Conservation (phyloP, 441 rosid species). For the Biscutella auriculata region DNA sequence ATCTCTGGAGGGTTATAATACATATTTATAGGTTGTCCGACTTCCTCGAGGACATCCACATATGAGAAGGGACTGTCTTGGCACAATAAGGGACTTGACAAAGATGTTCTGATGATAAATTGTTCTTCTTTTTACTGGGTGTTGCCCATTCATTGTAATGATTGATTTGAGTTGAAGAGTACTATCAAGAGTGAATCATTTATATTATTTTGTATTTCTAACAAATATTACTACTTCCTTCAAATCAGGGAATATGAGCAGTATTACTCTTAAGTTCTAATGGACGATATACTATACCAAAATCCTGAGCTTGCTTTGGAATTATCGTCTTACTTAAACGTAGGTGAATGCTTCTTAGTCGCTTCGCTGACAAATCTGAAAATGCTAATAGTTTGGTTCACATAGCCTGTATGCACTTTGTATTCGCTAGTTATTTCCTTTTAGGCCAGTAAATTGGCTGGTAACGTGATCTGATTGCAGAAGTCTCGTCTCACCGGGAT, state of each 20-base stretch:
- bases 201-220: background rate
- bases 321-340: background rate
- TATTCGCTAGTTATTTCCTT: background rate
- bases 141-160: background rate
- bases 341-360: background rate
- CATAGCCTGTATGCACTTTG: background rate
- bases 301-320: background rate
- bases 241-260: background rate
- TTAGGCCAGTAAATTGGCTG: background rate
- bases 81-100: conserved; percentile 1
- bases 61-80: conserved; percentile 17
- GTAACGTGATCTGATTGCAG: background rate
- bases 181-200: background rate
- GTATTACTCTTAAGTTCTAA: background rate
- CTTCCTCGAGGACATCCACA: conserved; percentile 46
- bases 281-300: background rate
- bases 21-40: conserved; percentile 49
- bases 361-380: background rate
- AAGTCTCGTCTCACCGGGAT: background rate
- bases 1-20: background rate
- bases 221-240: background rate
- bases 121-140: background rate
- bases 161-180: conserved; percentile 5
- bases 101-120: background rate
- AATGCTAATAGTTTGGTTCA: background rate